Evolutionary conservation across 495 filamentous ascomycete species (phyloP), one percentile per base, ranked within the genome.

Genomic region (Pyrenopolyporus hunteri): DNA sequence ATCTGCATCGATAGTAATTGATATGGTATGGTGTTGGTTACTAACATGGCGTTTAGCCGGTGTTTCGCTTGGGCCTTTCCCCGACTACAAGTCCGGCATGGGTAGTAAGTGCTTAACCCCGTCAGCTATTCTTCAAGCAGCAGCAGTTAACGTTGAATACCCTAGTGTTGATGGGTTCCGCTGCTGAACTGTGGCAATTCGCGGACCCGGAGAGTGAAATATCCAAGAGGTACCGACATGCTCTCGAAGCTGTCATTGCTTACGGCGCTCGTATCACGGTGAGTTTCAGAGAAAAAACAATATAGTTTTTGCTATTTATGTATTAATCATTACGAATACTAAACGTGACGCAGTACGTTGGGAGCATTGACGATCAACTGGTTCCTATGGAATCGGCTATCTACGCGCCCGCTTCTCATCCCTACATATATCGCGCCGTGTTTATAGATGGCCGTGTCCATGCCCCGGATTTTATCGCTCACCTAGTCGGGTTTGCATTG

Each of bases 351-450:
- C 49, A 71, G 69, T 71, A 70, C 23, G 78, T 94, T 61, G 93
- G 93, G 28, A 96, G 92, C 70, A 94, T 98, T 48, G 94, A 98
- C 70, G 94, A 98, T 74, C 94, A 98, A 73, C 79, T 98, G 9
- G 93, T 98, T 23, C 93, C 92, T 10, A 33, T 67, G 28, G 50
- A 92, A 85, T 97, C 92, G 11, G 91, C 92, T 0, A 86, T 91
- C 1, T 96, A 95, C 65, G 84, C 90, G 1, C 87, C 87, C 3
- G 84, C 90, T 4, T 84, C 84, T 28, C 94, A 98, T 70, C 94
- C 94, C 2, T 92, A 96, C 64, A 93, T 98, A 32, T 93, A 89
- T 69, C 85, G 94, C 19, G 90, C 93, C 23, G 93, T 93, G 4
- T 98, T 98, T 69, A 90, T 98, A 43, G 93, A 98, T 72, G 91